These are phyloP conservation scores for Zelonia costaricensis DNA, from an alignment of 208 protist species.

Conservation along the genomic window DNA sequence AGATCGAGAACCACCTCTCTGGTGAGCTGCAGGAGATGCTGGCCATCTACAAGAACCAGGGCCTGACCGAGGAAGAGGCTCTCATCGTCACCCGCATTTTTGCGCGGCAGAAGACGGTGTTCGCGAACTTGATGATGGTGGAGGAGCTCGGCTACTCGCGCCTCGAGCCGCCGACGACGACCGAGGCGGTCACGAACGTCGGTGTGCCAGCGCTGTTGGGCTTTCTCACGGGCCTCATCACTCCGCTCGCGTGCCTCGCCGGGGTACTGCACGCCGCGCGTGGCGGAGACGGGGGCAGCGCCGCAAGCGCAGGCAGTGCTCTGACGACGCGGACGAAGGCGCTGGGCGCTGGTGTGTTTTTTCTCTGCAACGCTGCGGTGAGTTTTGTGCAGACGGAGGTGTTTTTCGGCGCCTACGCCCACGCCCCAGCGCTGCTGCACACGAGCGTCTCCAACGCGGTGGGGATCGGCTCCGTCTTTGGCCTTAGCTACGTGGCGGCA, in stretches of 20 bases:
- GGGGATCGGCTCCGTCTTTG: slow-evolving; percentile 43
- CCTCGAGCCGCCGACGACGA: slow-evolving; percentile 61
- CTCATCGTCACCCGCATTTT: slow-evolving; percentile 86
- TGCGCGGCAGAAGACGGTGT: slow-evolving; percentile 76
- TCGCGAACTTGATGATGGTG: slow-evolving; percentile 95
- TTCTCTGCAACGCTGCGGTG: slow-evolving; percentile 24
- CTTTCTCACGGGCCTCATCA: slow-evolving; percentile 44
- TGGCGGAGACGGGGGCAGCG: not conserved
- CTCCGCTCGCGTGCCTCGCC: slow-evolving; percentile 27
- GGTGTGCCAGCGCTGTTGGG: slow-evolving; percentile 60
- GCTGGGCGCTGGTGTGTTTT: slow-evolving; percentile 29
- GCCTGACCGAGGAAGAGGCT: slow-evolving; percentile 88
- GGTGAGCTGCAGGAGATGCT: slow-evolving; percentile 94
- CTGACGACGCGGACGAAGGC: slow-evolving; percentile 12
- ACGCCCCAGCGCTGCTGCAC: slow-evolving; percentile 26
- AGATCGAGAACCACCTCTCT: slow-evolving; percentile 92
- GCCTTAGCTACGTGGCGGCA: slow-evolving; percentile 32
- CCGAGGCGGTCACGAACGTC: slow-evolving; percentile 64
- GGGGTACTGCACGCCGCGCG: not conserved
- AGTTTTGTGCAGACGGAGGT: slow-evolving; percentile 70
- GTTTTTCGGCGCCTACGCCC: slow-evolving; percentile 80
- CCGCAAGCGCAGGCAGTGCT: slow-evolving; percentile 2
- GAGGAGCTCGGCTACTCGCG: slow-evolving; percentile 94
- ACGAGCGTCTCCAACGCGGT: slow-evolving; percentile 37
- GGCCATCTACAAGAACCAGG: slow-evolving; percentile 91